phyloP scores from a whole-genome alignment of 345 rosid genomes.

The Sisymbrium irio region DNA sequence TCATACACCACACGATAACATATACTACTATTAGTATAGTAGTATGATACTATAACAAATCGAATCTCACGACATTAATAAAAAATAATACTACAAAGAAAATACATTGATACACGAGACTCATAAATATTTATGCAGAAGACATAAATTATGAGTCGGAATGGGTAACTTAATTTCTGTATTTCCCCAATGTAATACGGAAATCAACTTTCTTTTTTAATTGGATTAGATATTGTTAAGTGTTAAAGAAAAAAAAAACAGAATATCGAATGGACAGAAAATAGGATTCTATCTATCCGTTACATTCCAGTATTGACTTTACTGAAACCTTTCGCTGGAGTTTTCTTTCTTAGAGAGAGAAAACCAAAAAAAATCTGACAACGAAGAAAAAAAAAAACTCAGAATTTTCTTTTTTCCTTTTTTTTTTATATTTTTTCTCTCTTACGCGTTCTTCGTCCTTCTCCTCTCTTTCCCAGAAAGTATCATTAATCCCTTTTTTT shows the following conservation, averaged over 20 bases:
- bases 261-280: slow-evolving; percentile 17
- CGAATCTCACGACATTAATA: background rate
- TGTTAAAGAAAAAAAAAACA: background rate
- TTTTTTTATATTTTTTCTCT: background rate
- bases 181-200: background rate
- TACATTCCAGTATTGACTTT: slow-evolving; percentile 26
- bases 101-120: slow-evolving; percentile 13
- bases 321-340: background rate
- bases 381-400: background rate
- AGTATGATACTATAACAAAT: background rate
- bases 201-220: background rate
- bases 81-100: background rate
- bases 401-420: slow-evolving; percentile 21
- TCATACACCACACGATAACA: background rate
- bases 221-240: background rate
- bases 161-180: background rate
- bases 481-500: slow-evolving; percentile 7
- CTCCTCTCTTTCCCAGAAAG: slow-evolving; percentile 30
- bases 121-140: slow-evolving; percentile 21
- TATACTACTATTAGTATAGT: background rate
- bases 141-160: slow-evolving; percentile 13
- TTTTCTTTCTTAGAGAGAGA: slow-evolving; percentile 12
- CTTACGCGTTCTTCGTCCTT: slow-evolving; percentile 26
- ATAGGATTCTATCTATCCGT: slow-evolving; percentile 13
- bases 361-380: slow-evolving; percentile 1